These are phyloP conservation scores for Knoxia roxburghii DNA, from an alignment of 257 asterid species.

Conservation along the genomic window DNA sequence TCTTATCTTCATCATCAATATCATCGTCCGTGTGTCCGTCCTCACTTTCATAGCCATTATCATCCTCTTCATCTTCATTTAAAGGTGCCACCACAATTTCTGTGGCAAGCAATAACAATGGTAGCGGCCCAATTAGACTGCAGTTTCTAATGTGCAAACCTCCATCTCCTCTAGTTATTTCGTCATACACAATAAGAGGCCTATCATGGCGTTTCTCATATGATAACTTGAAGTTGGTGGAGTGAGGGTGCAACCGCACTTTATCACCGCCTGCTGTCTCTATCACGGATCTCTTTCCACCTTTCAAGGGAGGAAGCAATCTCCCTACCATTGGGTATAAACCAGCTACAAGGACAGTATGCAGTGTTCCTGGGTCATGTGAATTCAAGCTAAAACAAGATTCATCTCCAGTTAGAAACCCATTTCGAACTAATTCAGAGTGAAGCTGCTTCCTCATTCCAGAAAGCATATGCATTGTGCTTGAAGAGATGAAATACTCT, in stretches of 20 bases:
- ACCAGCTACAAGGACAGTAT: conserved; percentile 69
- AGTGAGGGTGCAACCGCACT: conserved; percentile 64
- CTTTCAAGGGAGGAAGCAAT: conserved; percentile 39
- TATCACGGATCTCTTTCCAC: conserved; percentile 38
- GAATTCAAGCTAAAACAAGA: conserved; percentile 59
- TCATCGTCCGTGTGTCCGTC: conserved; percentile 29
- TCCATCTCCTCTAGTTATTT: conserved; percentile 79
- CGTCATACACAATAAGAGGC: conserved; percentile 66
- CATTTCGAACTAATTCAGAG: conserved; percentile 45
- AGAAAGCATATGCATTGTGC: conserved; percentile 64
- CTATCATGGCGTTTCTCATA: conserved; percentile 20
- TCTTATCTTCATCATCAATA: conserved; percentile 38
- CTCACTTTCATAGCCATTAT: conserved; percentile 40
- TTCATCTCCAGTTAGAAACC: conserved; percentile 53
- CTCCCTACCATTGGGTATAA: conserved; percentile 86
- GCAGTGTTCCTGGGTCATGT: conserved; percentile 74
- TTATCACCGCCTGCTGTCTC: conserved; percentile 70
- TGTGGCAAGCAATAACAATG: conserved; percentile 60
- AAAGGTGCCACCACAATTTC: conserved; percentile 76
- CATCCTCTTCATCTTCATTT: conserved; percentile 39
- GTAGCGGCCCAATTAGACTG: conserved; percentile 65
- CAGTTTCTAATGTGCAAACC: conserved; percentile 65
- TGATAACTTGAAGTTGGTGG: conserved; percentile 44
- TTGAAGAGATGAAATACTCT: conserved; percentile 53
- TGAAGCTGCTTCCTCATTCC: conserved; percentile 67